These are phyloP conservation scores for Spinellus fusiger DNA, from an alignment of 192 early-diverging fungal genomes.

Conservation along the genomic window DNA sequence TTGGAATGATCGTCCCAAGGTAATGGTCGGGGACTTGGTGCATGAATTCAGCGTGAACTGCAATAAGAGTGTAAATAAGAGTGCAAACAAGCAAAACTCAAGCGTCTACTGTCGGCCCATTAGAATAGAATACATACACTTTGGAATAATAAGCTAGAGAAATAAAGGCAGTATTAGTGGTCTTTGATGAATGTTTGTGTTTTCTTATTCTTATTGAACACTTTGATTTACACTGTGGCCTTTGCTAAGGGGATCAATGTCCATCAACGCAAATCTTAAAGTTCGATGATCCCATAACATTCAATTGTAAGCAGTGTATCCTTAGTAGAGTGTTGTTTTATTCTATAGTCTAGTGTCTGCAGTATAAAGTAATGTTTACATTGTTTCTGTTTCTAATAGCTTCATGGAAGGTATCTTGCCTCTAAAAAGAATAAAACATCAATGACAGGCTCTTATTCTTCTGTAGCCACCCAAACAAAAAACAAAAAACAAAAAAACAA, in stretches of 20 bases:
- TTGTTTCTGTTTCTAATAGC: slow-evolving; percentile 74
- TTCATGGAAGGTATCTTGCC: slow-evolving; percentile 81
- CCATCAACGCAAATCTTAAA: slow-evolving; percentile 69
- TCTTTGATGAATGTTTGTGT: neutral
- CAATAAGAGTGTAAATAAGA: neutral
- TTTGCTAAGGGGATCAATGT: slow-evolving; percentile 68
- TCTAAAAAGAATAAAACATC: slow-evolving; percentile 24
- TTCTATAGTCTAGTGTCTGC: too few species aligned
- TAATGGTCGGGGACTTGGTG: slow-evolving; percentile 87
- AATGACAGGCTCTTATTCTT: too few species aligned
- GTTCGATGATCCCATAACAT: neutral
- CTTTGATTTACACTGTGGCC: slow-evolving; percentile 57
- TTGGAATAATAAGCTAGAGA: slow-evolving; percentile 60
- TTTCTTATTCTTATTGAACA: neutral
- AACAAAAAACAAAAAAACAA: neutral
- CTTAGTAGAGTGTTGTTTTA: too few species aligned
- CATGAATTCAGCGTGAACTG: slow-evolving; percentile 81
- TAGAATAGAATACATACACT: slow-evolving; percentile 43
- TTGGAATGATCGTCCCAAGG: slow-evolving; percentile 75
- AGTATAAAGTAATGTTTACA: slow-evolving; percentile 36
- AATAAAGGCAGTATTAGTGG: neutral
- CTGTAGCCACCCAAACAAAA: too few species aligned
- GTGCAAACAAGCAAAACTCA: neutral
- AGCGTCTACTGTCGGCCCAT: neutral
- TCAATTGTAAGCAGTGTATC: too few species aligned